phyloP scores from a whole-genome alignment of 768 basidiomycete species.

The Wakefieldia striispora region DNA sequence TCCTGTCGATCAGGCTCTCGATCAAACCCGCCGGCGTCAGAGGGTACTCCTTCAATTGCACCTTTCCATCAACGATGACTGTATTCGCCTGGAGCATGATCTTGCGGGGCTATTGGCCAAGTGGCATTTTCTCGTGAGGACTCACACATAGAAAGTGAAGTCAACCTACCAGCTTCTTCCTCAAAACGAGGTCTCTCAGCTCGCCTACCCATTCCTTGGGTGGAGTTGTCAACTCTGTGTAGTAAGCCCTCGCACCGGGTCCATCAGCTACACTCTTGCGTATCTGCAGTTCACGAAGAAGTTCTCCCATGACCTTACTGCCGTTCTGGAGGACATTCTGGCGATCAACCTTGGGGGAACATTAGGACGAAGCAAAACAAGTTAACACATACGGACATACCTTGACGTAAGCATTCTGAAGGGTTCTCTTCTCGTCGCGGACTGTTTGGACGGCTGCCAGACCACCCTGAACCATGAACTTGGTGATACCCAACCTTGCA shows the following conservation, averaged over 20 bases:
- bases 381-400: conserved; percentile 37
- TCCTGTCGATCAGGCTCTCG: conserved; percentile 77
- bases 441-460: conserved; percentile 71
- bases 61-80: conserved; percentile 60
- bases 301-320: conserved; percentile 63
- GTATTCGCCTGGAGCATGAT: conserved; percentile 86
- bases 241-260: conserved; percentile 73
- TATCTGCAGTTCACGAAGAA: conserved; percentile 79
- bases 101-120: conserved; percentile 63
- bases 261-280: conserved; percentile 86
- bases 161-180: conserved; percentile 67
- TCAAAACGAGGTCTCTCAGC: conserved; percentile 73
- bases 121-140: background rate
- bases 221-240: conserved; percentile 76
- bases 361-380: background rate
- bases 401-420: conserved; percentile 69
- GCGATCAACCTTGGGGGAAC: conserved; percentile 60
- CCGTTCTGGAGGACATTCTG: conserved; percentile 63
- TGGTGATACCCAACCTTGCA: conserved; percentile 74
- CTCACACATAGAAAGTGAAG: background rate
- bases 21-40: conserved; percentile 71
- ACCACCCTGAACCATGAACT: conserved; percentile 69
- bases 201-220: conserved; percentile 69
- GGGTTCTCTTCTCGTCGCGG: conserved; percentile 50
- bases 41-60: conserved; percentile 77